A percentile compares a stretch with the other conserved stretches of the same genome.
phyloP scores from a whole-genome alignment of 1,284 basidiomycete genomes.

The Lentinus polychrous region DNA sequence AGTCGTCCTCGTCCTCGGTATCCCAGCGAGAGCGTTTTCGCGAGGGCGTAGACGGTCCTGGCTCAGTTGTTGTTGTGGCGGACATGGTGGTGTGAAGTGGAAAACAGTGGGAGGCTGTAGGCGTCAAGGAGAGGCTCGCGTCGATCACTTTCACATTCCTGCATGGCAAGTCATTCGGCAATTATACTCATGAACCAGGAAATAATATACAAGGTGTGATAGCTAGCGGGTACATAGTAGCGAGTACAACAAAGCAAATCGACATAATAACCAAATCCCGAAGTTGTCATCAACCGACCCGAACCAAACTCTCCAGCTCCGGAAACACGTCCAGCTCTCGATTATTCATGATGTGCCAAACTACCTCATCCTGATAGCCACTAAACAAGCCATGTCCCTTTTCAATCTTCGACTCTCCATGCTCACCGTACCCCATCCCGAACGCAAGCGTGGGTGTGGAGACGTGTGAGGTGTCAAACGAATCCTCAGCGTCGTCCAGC shows the following conservation, averaged over 20 bases:
- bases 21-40: constrained; percentile 24
- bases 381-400: constrained; percentile 72
- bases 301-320: constrained; percentile 68
- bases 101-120: constrained; percentile 2
- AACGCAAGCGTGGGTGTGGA: constrained; percentile 54
- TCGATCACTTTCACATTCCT: no score
- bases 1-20: constrained; percentile 24
- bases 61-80: constrained; percentile 1
- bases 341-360: constrained; percentile 62
- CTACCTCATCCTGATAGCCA: constrained; percentile 56
- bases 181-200: no score
- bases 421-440: constrained; percentile 73
- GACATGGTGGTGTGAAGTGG: constrained; percentile 12
- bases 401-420: constrained; percentile 55
- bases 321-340: constrained; percentile 68
- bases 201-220: no score
- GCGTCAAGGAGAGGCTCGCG: no score
- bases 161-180: no score
- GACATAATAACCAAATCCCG: constrained; percentile 7
- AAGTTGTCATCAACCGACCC: constrained; percentile 35
- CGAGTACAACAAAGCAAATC: no score
- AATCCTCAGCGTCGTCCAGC: constrained; percentile 74
- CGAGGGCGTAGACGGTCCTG: constrained; percentile 17
- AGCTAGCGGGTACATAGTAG: no score
- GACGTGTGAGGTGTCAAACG: constrained; percentile 58